Conservation (phyloP, 108 stramenopile genomes). For the Skeletonema costatum region DNA sequence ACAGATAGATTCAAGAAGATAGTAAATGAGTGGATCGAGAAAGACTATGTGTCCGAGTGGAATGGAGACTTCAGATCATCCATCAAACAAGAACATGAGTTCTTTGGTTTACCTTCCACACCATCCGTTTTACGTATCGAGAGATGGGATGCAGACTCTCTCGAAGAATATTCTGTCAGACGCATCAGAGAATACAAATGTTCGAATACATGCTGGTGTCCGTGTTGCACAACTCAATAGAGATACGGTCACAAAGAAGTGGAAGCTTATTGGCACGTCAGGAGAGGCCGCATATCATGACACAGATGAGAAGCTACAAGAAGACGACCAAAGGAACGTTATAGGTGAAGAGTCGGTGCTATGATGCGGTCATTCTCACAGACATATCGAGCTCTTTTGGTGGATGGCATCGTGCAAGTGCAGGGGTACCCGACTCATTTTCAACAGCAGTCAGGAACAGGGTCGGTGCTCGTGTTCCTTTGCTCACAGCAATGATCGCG, state of each 20-base stretch:
- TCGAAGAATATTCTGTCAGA: constrained; percentile 14
- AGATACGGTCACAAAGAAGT: constrained; percentile 28
- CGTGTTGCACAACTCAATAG: constrained; percentile 49
- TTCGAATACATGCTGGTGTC: constrained; percentile 30
- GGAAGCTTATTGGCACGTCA: constrained; percentile 46
- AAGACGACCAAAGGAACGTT: not conserved
- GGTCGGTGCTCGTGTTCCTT: constrained; percentile 49
- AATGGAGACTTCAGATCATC: constrained; percentile 49
- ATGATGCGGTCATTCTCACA: constrained; percentile 67
- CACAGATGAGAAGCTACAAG: constrained; percentile 40
- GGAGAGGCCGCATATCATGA: constrained; percentile 69
- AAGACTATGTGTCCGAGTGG: constrained; percentile 50
- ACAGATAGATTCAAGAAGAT: constrained; percentile 35
- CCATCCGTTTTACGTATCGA: constrained; percentile 53
- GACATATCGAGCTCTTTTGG: constrained; percentile 56
- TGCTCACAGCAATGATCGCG: constrained; percentile 68
- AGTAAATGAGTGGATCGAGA: constrained; percentile 38
- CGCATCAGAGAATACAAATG: not conserved
- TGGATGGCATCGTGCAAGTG: constrained; percentile 69
- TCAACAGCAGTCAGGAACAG: constrained; percentile 29
- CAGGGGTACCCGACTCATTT: constrained; percentile 59
- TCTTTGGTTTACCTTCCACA: constrained; percentile 60
- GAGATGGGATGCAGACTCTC: constrained; percentile 35
- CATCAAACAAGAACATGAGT: constrained; percentile 26
- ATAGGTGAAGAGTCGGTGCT: constrained; percentile 22